Evolutionary conservation across 2,329 filamentous ascomycete species (phyloP).

Genomic region (Dactylellina haptotyla): DNA sequence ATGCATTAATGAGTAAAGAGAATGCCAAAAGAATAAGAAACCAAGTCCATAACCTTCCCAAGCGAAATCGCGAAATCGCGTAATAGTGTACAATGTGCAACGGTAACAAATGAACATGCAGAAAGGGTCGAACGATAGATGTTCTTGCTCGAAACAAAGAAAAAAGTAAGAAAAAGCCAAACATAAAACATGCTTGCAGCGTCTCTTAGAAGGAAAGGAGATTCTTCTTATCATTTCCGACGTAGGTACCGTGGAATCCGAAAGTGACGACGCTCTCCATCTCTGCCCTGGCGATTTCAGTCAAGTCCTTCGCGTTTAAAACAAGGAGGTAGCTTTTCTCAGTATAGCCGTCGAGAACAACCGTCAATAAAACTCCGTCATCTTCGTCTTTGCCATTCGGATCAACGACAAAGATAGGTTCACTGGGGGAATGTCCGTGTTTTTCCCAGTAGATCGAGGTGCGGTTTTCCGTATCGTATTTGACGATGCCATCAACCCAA

Average conservation of each 20-base stretch:
- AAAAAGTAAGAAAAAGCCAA: neutral
- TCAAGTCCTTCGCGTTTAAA: constrained; percentile 71
- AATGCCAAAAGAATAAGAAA: neutral
- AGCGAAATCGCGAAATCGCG: neutral
- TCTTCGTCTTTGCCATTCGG: constrained; percentile 64
- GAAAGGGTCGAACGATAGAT: too few species aligned
- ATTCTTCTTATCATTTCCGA: constrained; percentile 27
- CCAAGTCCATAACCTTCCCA: neutral
- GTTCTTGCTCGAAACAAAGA: neutral
- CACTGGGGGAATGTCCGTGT: constrained; percentile 73
- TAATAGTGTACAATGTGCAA: constrained; percentile 6
- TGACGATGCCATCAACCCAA: constrained; percentile 72
- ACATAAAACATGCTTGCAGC: neutral
- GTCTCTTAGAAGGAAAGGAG: constrained; percentile 8
- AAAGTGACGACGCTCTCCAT: constrained; percentile 70
- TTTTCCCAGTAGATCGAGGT: constrained; percentile 69
- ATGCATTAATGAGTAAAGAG: too few species aligned
- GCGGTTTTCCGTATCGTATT: constrained; percentile 71
- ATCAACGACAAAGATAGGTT: constrained; percentile 72
- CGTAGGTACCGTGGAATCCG: constrained; percentile 73
- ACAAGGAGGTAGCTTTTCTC: constrained; percentile 73
- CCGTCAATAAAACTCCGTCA: constrained; percentile 70
- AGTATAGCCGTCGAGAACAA: constrained; percentile 70
- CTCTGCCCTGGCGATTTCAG: constrained; percentile 73
- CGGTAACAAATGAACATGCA: neutral